Percentiles rank a stretch among this genome's conserved stretches.
These are phyloP conservation scores for Pseudomassariella vexata DNA, from an alignment of 2,329 filamentous ascomycete species.

Conservation along the genomic window DNA sequence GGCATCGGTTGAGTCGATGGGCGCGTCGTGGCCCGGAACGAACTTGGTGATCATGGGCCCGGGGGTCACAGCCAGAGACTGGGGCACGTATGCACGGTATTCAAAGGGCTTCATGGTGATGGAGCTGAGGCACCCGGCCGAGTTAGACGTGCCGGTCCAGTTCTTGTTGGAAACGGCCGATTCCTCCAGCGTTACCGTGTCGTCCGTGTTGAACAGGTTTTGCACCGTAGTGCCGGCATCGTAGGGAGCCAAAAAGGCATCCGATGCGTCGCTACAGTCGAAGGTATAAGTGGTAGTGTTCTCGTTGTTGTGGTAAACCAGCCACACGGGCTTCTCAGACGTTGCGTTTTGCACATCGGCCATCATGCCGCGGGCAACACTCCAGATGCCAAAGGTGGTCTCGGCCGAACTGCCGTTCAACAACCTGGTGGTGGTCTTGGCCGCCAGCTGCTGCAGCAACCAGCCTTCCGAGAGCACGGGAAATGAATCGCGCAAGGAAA, in stretches of 20 bases:
- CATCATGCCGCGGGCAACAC: constrained; percentile 39
- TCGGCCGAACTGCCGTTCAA: constrained; percentile 43
- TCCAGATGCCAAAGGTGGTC: constrained; percentile 51
- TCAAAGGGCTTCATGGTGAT: constrained; percentile 46
- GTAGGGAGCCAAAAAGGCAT: constrained; percentile 48
- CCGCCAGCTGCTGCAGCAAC: constrained; percentile 47
- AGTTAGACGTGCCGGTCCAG: constrained; percentile 41
- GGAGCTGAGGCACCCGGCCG: constrained; percentile 35
- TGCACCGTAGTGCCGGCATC: constrained; percentile 46
- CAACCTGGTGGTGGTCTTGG: constrained; percentile 41
- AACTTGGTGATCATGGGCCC: constrained; percentile 52
- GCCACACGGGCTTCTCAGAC: constrained; percentile 33
- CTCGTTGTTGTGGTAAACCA: constrained; percentile 38
- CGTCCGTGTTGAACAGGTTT: constrained; percentile 56
- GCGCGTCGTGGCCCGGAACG: constrained; percentile 48
- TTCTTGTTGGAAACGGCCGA: constrained; percentile 37
- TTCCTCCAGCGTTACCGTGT: constrained; percentile 36
- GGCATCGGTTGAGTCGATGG: constrained; percentile 35
- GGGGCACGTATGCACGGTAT: constrained; percentile 53
- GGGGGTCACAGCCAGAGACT: constrained; percentile 41
- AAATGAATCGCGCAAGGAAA: constrained; percentile 47
- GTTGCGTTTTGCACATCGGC: constrained; percentile 39
- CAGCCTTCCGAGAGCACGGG: constrained; percentile 56
- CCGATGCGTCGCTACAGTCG: constrained; percentile 37
- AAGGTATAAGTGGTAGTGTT: constrained; percentile 44